Percentiles rank a stretch among this genome's conserved stretches.
These are phyloP conservation scores for Ophiosphaerella narmari DNA, from an alignment of 2,329 filamentous ascomycete species.

Conservation along the genomic window DNA sequence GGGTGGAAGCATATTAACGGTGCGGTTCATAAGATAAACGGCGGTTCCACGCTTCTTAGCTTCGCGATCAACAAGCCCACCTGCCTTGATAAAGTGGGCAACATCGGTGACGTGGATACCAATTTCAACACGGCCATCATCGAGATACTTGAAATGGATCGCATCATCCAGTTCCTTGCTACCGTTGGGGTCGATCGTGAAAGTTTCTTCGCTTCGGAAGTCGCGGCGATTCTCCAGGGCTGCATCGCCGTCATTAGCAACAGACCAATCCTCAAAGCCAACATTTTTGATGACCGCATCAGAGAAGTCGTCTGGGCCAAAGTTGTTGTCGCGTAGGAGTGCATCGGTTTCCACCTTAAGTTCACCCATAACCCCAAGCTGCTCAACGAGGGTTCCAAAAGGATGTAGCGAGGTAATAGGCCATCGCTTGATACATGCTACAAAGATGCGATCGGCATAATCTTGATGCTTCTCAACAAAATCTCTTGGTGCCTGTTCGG, in stretches of 20 bases:
- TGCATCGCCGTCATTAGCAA: conserved; percentile 80
- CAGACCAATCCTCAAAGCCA: conserved; percentile 87
- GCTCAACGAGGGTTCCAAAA: conserved; percentile 95
- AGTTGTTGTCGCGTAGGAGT: conserved; percentile 97
- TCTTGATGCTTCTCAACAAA: conserved; percentile 99
- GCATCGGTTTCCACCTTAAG: conserved; percentile 98
- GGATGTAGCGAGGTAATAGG: conserved; percentile 99
- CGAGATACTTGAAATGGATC: conserved; percentile 83
- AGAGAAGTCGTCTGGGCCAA: conserved; percentile 94
- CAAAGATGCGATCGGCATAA: conserved; percentile 96
- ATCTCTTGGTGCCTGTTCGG: conserved; percentile 94
- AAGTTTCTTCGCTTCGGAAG: conserved; percentile 84
- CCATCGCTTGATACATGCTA: conserved; percentile 99
- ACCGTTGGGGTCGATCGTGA: conserved; percentile 90
- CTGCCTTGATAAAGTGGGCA: conserved; percentile 94
- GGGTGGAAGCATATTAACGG: conserved; percentile 82
- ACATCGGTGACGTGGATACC: conserved; percentile 95
- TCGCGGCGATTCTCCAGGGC: conserved; percentile 78
- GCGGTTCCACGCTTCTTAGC: conserved; percentile 97
- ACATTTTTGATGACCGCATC: conserved; percentile 94
- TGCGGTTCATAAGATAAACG: conserved; percentile 91
- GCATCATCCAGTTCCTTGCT: conserved; percentile 89
- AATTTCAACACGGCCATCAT: conserved; percentile 87
- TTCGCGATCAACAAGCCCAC: conserved; percentile 93
- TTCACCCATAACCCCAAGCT: conserved; percentile 96